Base-by-base conservation (phyloP, 1,284 basidiomycete genomes). In the Puccinia polysora region DNA sequence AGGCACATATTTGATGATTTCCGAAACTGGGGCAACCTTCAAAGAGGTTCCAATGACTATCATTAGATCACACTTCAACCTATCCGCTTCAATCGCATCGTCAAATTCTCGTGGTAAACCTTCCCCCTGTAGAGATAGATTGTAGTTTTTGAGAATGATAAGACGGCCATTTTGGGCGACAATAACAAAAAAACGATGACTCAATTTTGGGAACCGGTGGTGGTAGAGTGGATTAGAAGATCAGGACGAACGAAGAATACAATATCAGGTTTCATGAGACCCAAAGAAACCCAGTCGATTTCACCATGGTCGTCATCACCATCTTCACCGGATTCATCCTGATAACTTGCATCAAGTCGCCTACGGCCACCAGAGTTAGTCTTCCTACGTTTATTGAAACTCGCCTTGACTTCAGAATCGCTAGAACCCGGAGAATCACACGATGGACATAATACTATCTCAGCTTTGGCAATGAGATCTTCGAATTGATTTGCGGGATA, bases 11-110 rank as follows among this genome's bases (percentile, higher is more conserved):
- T 65, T 86, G 23, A 92, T 80, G 12, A 88, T 89, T 74, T 95
- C 91, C 60, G 90, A 88, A 1, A 96, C 92, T 0, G 92, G 93
- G 0, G 91, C 87, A 15, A 97, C 93, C 78, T 95, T 93, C 75
- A 97, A 82, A 12, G 91, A 94, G 2, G 93, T 96, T 2, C 93
- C 93, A 75, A 97, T 92, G 73, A 97, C 86, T 50, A 97, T 75
- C 20, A 79, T 18, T 12, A 78, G 62, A 63, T 97, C 95, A 25
- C 92, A 90, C 72, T 85, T 79, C 38, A 89, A 86, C 34, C 92
- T 83, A 80, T 98, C 96, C 69, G 84, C 83, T 65, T 85, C 82
- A 25, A 97, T 81, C 2, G 85, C 85, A 62, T 85, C 83, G 77
- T 96, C 91, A 77, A 96, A 97, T 25, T 86, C 85, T 76, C 90